Base-by-base conservation (phyloP, 352 stramenopile genomes). In the Pythium guiyangense region DNA sequence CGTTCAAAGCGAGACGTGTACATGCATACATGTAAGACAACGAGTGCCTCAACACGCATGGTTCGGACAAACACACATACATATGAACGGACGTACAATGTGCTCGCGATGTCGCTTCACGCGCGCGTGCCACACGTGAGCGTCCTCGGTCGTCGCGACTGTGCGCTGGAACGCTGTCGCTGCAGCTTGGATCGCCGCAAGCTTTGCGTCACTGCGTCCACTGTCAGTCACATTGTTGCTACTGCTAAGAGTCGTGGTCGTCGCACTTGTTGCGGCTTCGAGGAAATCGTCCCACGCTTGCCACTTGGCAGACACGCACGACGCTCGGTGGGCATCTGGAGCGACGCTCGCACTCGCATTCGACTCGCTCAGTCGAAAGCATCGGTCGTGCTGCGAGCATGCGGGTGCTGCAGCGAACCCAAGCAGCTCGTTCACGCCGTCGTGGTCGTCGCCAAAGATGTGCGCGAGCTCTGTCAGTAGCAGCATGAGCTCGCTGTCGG, bases 381-480 rank as follows among this genome's bases (percentile, higher is more conserved):
- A 77, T 1, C 46, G 49, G 10, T 68, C 62, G 17, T 67, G 54
- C 3, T 15, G 20, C 2, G 9, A 17, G 18, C 64, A 71, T 11
- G 31, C 26, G 6, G 37, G 20, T 4, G 15, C 40, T 6, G n/a
- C 9, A 9, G 31, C 40, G 15, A 64, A 60, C n/a, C 53, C 60
- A 0, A 78, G 59, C 11, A 78, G 37, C 22, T 61, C 51, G 18
- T 55, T 65, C n/a, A 78, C 42, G 12, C 58, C 52, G 15, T 44
- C 35, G 31, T 73, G 64, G 4, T 71, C 60, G 31, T 75, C 67
- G 10, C 64, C 70, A 47, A 78, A 69, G 6, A 72, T 51, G 26
- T 64, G 60, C 0, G 52, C 25, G 11, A 78, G 50, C 18, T 71
- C 59, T 1, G 55, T 54, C 15, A 73, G 55, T 5, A 78, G 49